These are phyloP conservation scores for Oldenlandia corymbosa DNA, from an alignment of 257 asterid species.

Conservation along the genomic window DNA sequence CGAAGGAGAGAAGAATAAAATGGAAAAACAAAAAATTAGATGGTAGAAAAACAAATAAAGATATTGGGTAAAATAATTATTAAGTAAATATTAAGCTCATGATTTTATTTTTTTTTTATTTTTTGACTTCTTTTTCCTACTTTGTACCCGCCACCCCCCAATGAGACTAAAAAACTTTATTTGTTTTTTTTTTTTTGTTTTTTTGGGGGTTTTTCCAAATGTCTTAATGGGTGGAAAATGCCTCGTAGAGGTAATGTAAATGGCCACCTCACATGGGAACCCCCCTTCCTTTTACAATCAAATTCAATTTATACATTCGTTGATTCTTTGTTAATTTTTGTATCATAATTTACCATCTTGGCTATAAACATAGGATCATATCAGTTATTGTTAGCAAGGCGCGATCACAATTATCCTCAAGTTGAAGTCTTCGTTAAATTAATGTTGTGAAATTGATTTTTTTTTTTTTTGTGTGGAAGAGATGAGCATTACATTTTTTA, in stretches of 20 bases:
- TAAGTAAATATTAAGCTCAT: conserved; percentile 9
- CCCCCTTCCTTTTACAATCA: conserved; percentile 13
- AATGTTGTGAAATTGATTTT: too few relatives aligned
- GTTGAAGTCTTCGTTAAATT: too few relatives aligned
- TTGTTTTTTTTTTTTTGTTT: neutral
- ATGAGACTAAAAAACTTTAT: neutral
- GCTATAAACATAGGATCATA: too few relatives aligned
- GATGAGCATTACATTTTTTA: too few relatives aligned
- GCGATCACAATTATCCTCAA: too few relatives aligned
- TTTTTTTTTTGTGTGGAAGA: too few relatives aligned
- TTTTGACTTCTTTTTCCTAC: neutral
- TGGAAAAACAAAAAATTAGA: too few relatives aligned
- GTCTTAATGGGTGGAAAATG: conserved; percentile 14
- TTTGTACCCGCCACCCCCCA: conserved; percentile 11
- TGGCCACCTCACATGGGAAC: conserved; percentile 13
- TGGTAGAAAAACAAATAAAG: neutral
- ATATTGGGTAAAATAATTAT: conserved; percentile 13
- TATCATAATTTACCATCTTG: neutral
- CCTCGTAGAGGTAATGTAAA: conserved; percentile 20
- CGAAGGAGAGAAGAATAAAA: neutral
- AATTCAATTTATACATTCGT: conserved; percentile 20
- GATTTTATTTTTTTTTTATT: neutral
- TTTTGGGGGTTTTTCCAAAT: neutral
- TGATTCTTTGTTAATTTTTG: conserved; percentile 12
- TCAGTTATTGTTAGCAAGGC: too few relatives aligned